Evolutionary conservation across 2,329 filamentous ascomycete genomes (phyloP), one percentile per base, ranked within the genome.

Genomic region (Colletotrichum sp.): DNA sequence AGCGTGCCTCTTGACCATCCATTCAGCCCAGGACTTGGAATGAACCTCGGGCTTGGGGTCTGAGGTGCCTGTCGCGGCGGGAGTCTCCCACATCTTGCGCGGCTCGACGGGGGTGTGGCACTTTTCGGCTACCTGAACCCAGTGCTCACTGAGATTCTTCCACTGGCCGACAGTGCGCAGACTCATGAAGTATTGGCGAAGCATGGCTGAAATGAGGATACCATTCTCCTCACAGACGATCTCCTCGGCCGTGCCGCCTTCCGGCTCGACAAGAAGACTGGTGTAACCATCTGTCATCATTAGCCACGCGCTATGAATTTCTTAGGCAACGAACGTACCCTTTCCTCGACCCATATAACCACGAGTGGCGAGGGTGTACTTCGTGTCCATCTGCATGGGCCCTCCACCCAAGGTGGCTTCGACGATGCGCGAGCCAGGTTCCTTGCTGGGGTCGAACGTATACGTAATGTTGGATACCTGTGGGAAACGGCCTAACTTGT

Each of bases 301-400:
- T 52, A 71, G 65, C 25, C 25, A 25, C 25, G 25, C 25, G 25
- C 25, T 25, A 25, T 25, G 25, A 25, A 25, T 25, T 25, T 25
- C 25, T 3, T 25, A 25, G 25, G 25, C 25, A 25, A 25, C 4
- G 25, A 25, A 25, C 25, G 70, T 75, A 88, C 88, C 87, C 84
- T 96, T 97, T 25, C 96, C 96, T 44, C 95, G 91, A 6, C 91
- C 93, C 95, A 98, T 98, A 82, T 98, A 98, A 0, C 95, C 95
- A 72, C 96, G 88, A 1, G 96, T 98, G 11, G 93, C 94, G 4
- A 98, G 87, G 1, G 90, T 89, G 81, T 98, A 98, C 49, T 91
- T 87, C 76, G 86, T 91, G 25, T 92, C 87, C 13, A 90, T 85
- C 27, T 95, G 91, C 6, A 95, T 87, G 0, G 92, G 89, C 67